Evolutionary conservation across 768 basidiomycete genomes (phyloP).

Genomic region (Candolleomyces efflorescens): DNA sequence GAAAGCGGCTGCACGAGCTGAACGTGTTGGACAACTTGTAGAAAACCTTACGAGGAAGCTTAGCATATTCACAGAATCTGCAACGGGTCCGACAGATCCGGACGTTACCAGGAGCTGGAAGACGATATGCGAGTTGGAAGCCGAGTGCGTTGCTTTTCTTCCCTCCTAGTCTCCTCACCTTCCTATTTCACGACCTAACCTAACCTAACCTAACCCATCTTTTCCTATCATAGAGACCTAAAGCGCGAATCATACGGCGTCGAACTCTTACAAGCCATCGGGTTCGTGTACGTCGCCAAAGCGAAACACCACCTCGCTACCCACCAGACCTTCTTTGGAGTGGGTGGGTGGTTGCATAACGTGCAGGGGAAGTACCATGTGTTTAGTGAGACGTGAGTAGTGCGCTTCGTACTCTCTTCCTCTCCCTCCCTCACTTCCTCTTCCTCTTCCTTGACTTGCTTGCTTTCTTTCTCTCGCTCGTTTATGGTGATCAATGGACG

Average conservation of each 20-base stretch:
- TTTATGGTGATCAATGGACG: no score
- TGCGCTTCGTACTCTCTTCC: constrained; percentile 1
- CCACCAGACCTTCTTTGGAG: constrained; percentile 67
- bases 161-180: no score
- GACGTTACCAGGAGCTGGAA: constrained; percentile 72
- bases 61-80: constrained; percentile 83
- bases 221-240: constrained; percentile 52
- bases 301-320: constrained; percentile 81
- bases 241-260: constrained; percentile 84
- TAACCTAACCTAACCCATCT: constrained; percentile 3
- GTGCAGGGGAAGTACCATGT: constrained; percentile 92
- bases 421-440: no score
- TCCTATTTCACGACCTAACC: not conserved
- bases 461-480: no score
- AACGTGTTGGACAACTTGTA: constrained; percentile 71
- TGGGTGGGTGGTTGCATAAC: constrained; percentile 91
- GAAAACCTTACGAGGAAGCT: constrained; percentile 80
- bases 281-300: constrained; percentile 81
- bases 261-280: constrained; percentile 81
- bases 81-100: constrained; percentile 59
- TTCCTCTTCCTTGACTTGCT: no score
- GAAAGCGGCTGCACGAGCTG: constrained; percentile 78
- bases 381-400: constrained; percentile 85
- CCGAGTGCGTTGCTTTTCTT: constrained; percentile 53
- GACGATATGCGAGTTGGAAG: constrained; percentile 76